Conservation (phyloP, 805 yeast genomes). For the Zygoascus ofunaensis region DNA sequence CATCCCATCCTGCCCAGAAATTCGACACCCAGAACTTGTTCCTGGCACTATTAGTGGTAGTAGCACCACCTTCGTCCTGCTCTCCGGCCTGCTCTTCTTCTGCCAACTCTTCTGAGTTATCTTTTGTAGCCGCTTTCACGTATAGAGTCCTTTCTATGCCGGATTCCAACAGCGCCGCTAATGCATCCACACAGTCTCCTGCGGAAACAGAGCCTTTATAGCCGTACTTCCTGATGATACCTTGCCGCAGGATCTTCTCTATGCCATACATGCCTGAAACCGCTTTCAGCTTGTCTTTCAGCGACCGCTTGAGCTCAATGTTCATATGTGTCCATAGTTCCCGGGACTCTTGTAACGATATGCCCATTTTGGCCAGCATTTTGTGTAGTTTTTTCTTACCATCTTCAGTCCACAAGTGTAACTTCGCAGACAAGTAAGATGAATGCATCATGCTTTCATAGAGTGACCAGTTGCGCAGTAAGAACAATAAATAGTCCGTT, state of each 20-base stretch:
- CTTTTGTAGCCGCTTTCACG: not conserved
- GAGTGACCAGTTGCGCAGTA: conserved; percentile 86
- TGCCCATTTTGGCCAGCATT: conserved; percentile 94
- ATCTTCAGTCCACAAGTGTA: conserved; percentile 82
- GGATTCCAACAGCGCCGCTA: conserved; percentile 70
- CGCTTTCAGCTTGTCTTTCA: conserved; percentile 58
- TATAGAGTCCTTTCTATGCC: conserved; percentile 13
- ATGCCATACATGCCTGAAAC: conserved; percentile 70
- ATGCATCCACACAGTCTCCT: conserved; percentile 83
- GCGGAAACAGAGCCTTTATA: conserved; percentile 82
- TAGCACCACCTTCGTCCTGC: conserved; percentile 14
- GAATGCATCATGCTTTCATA: conserved; percentile 87
- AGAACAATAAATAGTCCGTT: conserved; percentile 75
- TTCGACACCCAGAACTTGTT: conserved; percentile 68
- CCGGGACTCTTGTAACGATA: conserved; percentile 76
- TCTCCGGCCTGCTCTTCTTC: not conserved
- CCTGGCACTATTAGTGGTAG: conserved; percentile 26
- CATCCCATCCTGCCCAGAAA: conserved; percentile 63
- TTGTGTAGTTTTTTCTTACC: conserved; percentile 82
- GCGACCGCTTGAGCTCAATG: conserved; percentile 60
- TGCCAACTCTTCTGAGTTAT: not conserved
- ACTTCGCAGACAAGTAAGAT: conserved; percentile 80
- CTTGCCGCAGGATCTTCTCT: conserved; percentile 74
- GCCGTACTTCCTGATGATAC: conserved; percentile 81
- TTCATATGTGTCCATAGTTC: conserved; percentile 92